Conservation (phyloP, 768 basidiomycete species). For the Russula emetica region DNA sequence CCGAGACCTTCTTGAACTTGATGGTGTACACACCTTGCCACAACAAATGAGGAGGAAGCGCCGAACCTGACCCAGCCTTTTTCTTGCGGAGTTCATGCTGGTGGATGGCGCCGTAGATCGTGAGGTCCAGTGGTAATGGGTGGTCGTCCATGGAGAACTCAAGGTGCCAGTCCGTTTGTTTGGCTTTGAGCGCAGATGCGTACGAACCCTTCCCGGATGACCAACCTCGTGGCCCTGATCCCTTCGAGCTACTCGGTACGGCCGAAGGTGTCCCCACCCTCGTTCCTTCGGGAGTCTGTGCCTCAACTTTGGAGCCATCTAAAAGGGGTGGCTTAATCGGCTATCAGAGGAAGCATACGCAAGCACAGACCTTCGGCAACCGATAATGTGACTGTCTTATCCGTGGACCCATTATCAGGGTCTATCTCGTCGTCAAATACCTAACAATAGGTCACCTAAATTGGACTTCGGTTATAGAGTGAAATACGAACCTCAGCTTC, state of each 20-base stretch:
- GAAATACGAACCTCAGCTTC: slow-evolving; percentile 58
- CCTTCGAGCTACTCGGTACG: slow-evolving; percentile 42
- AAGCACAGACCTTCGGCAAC: slow-evolving; percentile 63
- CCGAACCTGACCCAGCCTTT: slow-evolving; percentile 40
- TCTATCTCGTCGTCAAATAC: slow-evolving; percentile 88
- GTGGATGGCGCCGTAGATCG: slow-evolving; percentile 95
- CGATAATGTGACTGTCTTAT: slow-evolving; percentile 83
- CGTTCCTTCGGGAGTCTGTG: slow-evolving; percentile 95
- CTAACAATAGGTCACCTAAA: slow-evolving; percentile 31
- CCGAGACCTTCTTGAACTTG: slow-evolving; percentile 88
- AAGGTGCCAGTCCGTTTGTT: slow-evolving; percentile 94
- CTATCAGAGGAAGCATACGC: not conserved
- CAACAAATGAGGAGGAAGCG: slow-evolving; percentile 60
- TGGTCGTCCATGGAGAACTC: slow-evolving; percentile 94
- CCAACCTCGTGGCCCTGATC: slow-evolving; percentile 35
- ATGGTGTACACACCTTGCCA: slow-evolving; percentile 91
- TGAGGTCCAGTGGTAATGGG: slow-evolving; percentile 76
- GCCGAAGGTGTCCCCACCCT: slow-evolving; percentile 80
- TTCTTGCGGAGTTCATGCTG: slow-evolving; percentile 83
- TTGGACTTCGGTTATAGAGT: not conserved
- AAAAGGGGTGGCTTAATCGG: slow-evolving; percentile 15
- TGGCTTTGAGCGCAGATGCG: slow-evolving; percentile 88
- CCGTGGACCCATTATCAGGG: slow-evolving; percentile 59
- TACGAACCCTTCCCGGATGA: slow-evolving; percentile 63
- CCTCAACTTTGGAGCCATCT: slow-evolving; percentile 94